These are phyloP conservation scores for Saccharomyces hybrid DNA, from an alignment of 1,139 yeast genomes.

Conservation along the genomic window DNA sequence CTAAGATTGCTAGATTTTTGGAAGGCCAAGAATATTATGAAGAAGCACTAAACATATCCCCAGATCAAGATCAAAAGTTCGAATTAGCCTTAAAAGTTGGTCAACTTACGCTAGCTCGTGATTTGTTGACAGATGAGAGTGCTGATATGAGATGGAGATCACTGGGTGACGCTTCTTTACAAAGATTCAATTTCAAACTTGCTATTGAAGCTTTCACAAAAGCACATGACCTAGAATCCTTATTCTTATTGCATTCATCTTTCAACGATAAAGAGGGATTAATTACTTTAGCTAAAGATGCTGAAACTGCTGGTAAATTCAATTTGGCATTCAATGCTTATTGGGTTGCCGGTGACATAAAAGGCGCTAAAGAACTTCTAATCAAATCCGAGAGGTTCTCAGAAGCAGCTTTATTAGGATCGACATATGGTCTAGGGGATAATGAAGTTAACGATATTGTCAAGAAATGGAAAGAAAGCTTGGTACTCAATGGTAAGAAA, in stretches of 20 bases:
- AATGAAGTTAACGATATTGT: conserved; percentile 42
- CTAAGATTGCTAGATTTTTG: conserved; percentile 82
- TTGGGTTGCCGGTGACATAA: conserved; percentile 76
- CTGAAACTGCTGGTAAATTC: conserved; percentile 66
- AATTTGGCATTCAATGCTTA: conserved; percentile 88
- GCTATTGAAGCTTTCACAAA: conserved; percentile 77
- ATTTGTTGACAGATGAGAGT: conserved; percentile 49
- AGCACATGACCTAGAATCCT: conserved; percentile 76
- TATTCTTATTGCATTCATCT: conserved; percentile 76
- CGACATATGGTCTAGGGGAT: conserved; percentile 58
- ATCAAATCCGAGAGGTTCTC: conserved; percentile 62
- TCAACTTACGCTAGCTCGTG: conserved; percentile 64
- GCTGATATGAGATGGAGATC: conserved; percentile 82
- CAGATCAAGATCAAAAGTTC: conserved; percentile 79
- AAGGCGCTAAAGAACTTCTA: conserved; percentile 59
- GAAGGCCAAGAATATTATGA: conserved; percentile 86
- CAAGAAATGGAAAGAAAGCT: conserved; percentile 57
- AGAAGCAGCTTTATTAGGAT: conserved; percentile 79
- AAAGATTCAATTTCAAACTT: conserved; percentile 68
- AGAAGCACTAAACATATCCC: conserved; percentile 74
- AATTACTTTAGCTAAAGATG: conserved; percentile 51
- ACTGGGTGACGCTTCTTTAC: conserved; percentile 80
- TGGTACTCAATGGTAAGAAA: conserved; percentile 45
- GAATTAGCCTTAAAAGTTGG: conserved; percentile 69
- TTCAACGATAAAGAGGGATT: conserved; percentile 62